A percentile compares a stretch with the other conserved stretches of the same genome.
Conservation (phyloP, 768 basidiomycete genomes). For the Phlebiopsis flavidoalba region DNA sequence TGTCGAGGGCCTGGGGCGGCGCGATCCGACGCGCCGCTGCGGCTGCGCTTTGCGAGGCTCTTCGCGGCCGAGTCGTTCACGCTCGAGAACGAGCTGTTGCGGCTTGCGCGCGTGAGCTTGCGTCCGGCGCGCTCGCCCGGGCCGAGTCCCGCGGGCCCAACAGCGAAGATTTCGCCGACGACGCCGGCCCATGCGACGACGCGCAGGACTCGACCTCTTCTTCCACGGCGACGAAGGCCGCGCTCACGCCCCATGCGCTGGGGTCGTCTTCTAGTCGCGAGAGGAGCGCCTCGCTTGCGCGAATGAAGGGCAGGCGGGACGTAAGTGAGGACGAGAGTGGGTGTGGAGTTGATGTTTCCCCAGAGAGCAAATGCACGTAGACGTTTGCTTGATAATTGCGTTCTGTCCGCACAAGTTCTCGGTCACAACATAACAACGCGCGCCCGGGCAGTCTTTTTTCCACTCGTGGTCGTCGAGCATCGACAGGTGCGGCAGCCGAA, state of each 20-base stretch:
- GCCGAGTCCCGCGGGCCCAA: neutral
- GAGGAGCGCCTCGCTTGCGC: constrained; percentile 46
- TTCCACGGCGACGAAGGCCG: constrained; percentile 51
- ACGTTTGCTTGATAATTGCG: constrained; percentile 37
- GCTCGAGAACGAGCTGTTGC: neutral
- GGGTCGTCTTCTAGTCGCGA: constrained; percentile 53
- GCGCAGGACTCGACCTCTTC: constrained; percentile 45
- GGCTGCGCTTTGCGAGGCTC: neutral
- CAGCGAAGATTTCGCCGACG: constrained; percentile 38
- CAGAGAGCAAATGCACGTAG: constrained; percentile 27
- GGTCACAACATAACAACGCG: constrained; percentile 36
- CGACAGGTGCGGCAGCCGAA: neutral
- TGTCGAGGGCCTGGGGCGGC: neutral
- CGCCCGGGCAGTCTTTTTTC: constrained; percentile 34
- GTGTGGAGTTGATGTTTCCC: constrained; percentile 37
- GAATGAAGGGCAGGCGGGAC: constrained; percentile 42
- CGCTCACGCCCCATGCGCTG: constrained; percentile 59
- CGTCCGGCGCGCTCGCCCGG: neutral
- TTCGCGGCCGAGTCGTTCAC: neutral
- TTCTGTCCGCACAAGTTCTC: constrained; percentile 46
- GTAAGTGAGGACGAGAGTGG: constrained; percentile 47
- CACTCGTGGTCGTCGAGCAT: constrained; percentile 26
- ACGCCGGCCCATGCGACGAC: constrained; percentile 54
- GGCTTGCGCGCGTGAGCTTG: neutral
- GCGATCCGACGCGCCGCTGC: neutral